Conservation (phyloP, 1,284 basidiomycete species). For the Apiotrichum gamsii region DNA sequence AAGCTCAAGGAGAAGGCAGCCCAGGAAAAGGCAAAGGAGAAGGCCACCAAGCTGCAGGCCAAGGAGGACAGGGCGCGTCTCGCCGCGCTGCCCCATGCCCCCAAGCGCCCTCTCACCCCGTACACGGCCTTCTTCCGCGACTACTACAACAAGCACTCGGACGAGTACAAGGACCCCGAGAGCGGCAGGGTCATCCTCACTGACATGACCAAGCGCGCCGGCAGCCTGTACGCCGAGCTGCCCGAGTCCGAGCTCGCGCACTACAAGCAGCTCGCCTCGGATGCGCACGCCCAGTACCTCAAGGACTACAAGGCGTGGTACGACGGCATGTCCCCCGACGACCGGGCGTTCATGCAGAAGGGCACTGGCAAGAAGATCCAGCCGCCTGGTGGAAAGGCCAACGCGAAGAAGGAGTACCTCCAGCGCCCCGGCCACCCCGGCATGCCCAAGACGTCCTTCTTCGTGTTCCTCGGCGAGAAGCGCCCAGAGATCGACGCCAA, state of each 20-base stretch:
- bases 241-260: slow-evolving; percentile 7
- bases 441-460: slow-evolving; percentile 27
- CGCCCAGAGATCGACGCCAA: slow-evolving; percentile 5
- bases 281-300: slow-evolving; percentile 12
- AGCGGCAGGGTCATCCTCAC: slow-evolving; percentile 20
- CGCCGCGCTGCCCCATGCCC: background rate
- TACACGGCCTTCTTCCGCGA: slow-evolving; percentile 29
- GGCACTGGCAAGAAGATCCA: slow-evolving; percentile 24
- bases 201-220: slow-evolving; percentile 10
- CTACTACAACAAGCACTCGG: slow-evolving; percentile 6
- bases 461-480: slow-evolving; percentile 17
- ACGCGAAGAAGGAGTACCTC: slow-evolving; percentile 8
- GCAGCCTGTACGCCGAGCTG: slow-evolving; percentile 21
- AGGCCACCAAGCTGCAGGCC: background rate
- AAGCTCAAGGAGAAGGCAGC: slow-evolving; percentile 1
- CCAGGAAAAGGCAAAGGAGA: background rate
- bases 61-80: background rate
- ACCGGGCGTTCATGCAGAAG: slow-evolving; percentile 19
- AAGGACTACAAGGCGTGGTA: slow-evolving; percentile 26
- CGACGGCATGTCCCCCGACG: slow-evolving; percentile 19
- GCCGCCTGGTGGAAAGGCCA: slow-evolving; percentile 22
- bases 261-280: slow-evolving; percentile 10
- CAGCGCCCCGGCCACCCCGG: slow-evolving; percentile 27
- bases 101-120: slow-evolving; percentile 17
- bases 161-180: background rate